Evolutionary conservation across 169 alveolate species (phyloP).

Genomic region (Amoebophrya sp.): DNA sequence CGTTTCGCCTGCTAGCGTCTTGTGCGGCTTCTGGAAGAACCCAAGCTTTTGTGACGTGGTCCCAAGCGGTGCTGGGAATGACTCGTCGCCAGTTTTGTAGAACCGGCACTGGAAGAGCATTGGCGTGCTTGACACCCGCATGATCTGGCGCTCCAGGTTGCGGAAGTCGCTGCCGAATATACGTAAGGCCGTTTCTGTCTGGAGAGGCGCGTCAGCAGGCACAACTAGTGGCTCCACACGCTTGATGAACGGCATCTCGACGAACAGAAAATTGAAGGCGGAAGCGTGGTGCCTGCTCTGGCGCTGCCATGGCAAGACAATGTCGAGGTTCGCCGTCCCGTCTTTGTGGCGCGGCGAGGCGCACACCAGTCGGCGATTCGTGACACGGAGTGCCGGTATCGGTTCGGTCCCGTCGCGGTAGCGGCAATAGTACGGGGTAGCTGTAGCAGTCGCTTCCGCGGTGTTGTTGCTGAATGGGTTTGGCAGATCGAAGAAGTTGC

Average conservation of each 20-base stretch:
- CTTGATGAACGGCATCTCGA: not conserved
- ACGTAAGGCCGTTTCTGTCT: not conserved
- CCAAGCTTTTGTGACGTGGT: not conserved
- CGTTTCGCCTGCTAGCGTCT: not conserved
- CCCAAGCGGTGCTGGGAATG: not conserved
- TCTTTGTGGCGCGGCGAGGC: not conserved
- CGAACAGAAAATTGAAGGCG: not conserved
- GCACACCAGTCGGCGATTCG: not conserved
- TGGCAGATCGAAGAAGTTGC: not conserved
- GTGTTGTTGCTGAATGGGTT: not conserved
- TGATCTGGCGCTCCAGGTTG: not conserved
- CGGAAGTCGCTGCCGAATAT: not conserved
- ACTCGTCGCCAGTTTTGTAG: not conserved
- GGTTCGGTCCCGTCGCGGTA: not conserved
- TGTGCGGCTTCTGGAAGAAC: too few relatives aligned
- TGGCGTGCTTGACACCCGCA: not conserved
- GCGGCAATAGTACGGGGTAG: not conserved
- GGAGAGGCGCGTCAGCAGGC: not conserved
- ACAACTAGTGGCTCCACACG: not conserved
- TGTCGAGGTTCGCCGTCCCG: not conserved
- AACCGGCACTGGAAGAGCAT: not conserved
- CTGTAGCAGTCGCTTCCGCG: too few relatives aligned
- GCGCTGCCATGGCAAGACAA: not conserved
- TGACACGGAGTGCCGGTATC: not conserved
- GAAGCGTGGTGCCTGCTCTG: not conserved